Percentiles rank a stretch among this genome's conserved stretches.
These are phyloP conservation scores for Mycogone perniciosa DNA, from an alignment of 2,329 filamentous ascomycete genomes.

Conservation along the genomic window DNA sequence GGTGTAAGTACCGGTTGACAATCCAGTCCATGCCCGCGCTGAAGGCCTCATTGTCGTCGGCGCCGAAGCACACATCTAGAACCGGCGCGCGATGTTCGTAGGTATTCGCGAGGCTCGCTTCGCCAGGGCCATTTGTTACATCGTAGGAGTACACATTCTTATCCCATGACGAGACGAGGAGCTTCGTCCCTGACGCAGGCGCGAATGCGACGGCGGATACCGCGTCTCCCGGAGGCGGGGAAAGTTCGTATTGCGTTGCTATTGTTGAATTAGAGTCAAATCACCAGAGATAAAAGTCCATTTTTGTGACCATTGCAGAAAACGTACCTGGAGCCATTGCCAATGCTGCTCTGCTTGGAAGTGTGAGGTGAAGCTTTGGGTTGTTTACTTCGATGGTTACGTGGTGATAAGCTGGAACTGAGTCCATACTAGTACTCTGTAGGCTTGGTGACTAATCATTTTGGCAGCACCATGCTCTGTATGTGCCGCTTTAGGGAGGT, in stretches of 20 bases:
- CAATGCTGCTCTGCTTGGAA: slow-evolving; percentile 15
- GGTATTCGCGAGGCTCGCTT: slow-evolving; percentile 54
- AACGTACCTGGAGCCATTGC: slow-evolving; percentile 38
- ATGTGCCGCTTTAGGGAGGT: neutral
- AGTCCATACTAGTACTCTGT: too few species aligned
- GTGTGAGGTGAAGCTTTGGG: slow-evolving; percentile 19
- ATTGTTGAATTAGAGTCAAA: slow-evolving; percentile 16
- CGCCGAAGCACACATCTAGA: slow-evolving; percentile 85
- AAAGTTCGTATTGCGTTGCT: slow-evolving; percentile 76
- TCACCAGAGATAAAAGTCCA: neutral
- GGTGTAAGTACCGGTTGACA: slow-evolving; percentile 57
- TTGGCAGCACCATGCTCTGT: too few species aligned
- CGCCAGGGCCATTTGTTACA: slow-evolving; percentile 52
- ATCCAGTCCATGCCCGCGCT: slow-evolving; percentile 81
- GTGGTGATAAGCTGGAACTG: slow-evolving; percentile 24
- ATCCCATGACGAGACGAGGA: slow-evolving; percentile 95
- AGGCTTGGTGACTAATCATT: too few species aligned
- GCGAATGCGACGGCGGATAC: slow-evolving; percentile 85
- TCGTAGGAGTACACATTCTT: slow-evolving; percentile 88
- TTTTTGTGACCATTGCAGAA: neutral
- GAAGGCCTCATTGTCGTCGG: slow-evolving; percentile 75
- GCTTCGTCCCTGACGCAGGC: slow-evolving; percentile 62
- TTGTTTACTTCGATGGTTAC: slow-evolving; percentile 35
- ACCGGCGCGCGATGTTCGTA: slow-evolving; percentile 81
- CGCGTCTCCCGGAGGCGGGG: slow-evolving; percentile 75